A percentile compares a stretch with the other conserved stretches of the same genome.
phyloP scores from a whole-genome alignment of 2,329 filamentous ascomycete species.

The Venturia aucupariae region DNA sequence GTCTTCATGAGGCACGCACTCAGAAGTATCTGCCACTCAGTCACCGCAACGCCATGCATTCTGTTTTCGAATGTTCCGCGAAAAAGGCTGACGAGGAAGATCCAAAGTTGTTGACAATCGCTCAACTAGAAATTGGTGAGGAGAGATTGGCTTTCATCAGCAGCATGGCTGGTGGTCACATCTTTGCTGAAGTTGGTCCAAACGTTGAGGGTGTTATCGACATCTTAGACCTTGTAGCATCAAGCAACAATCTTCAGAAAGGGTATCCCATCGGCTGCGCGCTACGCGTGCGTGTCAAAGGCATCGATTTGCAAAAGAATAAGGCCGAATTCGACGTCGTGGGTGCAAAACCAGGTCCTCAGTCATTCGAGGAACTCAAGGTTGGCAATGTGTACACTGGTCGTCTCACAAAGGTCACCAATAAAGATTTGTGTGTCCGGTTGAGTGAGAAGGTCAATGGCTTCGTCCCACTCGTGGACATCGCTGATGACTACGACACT shows the following conservation, averaged over 20 bases:
- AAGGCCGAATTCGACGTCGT: constrained; percentile 77
- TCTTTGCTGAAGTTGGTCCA: constrained; percentile 89
- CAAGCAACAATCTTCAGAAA: constrained; percentile 69
- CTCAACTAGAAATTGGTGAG: constrained; percentile 62
- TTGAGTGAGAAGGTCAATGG: constrained; percentile 73
- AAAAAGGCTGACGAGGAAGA: constrained; percentile 57
- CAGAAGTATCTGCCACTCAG: constrained; percentile 88
- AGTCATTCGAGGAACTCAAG: constrained; percentile 64
- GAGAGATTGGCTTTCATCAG: constrained; percentile 80
- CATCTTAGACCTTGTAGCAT: constrained; percentile 76
- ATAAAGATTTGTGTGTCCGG: constrained; percentile 76
- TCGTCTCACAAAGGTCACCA: constrained; percentile 75
- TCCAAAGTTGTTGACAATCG: constrained; percentile 57
- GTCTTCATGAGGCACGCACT: constrained; percentile 80
- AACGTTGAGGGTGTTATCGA: constrained; percentile 77
- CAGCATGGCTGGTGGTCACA: constrained; percentile 67
- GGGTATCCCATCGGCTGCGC: constrained; percentile 90
- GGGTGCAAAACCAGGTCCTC: constrained; percentile 47
- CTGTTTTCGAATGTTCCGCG: constrained; percentile 76
- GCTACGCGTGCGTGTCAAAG: constrained; percentile 67
- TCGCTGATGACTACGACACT: constrained; percentile 77
- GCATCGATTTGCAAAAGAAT: constrained; percentile 62
- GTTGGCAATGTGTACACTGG: constrained; percentile 74
- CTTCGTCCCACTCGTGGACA: constrained; percentile 70
- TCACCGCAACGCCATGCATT: constrained; percentile 68